A percentile compares a stretch with the other conserved stretches of the same genome.
Evolutionary conservation across 176 grass and related monocot genomes (phyloP).

Genomic region (Juncus effusus): DNA sequence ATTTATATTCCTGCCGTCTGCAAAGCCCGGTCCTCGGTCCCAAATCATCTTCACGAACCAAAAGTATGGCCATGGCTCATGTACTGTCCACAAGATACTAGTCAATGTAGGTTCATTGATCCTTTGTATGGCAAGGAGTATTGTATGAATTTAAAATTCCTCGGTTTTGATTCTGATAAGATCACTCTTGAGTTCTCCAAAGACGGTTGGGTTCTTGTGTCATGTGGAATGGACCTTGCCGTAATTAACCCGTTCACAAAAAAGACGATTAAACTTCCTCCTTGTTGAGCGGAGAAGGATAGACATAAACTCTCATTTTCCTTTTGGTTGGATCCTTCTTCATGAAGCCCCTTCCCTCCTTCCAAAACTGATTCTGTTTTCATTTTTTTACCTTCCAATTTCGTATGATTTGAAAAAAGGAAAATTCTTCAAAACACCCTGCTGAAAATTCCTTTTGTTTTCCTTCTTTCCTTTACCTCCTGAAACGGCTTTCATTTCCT

Average conservation of each 20-base stretch:
- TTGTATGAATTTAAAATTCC: not conserved
- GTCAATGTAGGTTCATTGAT: conserved; percentile 23
- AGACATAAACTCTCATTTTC: too few relatives aligned
- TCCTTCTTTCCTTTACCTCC: too few relatives aligned
- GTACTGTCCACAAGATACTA: not conserved
- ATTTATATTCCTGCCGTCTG: conserved; percentile 17
- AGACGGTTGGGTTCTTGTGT: conserved; percentile 28
- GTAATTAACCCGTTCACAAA: conserved; percentile 25
- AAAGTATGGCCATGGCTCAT: conserved; percentile 27
- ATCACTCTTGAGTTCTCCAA: conserved; percentile 6
- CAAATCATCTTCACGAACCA: conserved; percentile 8
- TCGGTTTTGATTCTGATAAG: not conserved
- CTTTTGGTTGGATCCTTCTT: too few relatives aligned
- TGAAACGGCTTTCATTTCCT: too few relatives aligned
- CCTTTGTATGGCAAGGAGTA: conserved; percentile 18
- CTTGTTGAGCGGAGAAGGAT: too few relatives aligned
- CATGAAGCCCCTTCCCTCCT: too few relatives aligned
- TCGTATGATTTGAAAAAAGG: too few relatives aligned
- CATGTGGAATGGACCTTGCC: not conserved
- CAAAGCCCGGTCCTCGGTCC: conserved; percentile 22
- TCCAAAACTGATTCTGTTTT: too few relatives aligned
- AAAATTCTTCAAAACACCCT: too few relatives aligned
- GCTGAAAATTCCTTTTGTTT: too few relatives aligned
- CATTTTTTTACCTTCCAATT: too few relatives aligned
- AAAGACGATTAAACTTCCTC: not conserved